phyloP scores from a whole-genome alignment of 2,329 filamentous ascomycete genomes.

The Neospermospora avenae region DNA sequence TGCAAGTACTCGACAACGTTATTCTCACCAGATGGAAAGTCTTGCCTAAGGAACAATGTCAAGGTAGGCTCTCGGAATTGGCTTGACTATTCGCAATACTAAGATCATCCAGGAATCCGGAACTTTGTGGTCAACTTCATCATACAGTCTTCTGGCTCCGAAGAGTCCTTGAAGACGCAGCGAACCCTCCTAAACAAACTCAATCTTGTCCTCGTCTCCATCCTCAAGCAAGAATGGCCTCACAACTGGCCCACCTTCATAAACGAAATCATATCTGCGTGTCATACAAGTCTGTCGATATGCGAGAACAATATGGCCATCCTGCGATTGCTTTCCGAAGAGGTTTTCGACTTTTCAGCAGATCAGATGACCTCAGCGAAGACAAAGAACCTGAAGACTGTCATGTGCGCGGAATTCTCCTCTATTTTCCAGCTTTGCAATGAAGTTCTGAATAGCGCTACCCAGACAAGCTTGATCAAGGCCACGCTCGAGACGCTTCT shows the following conservation, averaged over 20 bases:
- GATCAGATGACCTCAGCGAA: constrained; percentile 99
- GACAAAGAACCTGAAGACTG: constrained; percentile 93
- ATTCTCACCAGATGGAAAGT: constrained; percentile 99
- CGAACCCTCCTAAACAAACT: constrained; percentile 95
- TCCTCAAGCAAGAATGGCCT: constrained; percentile 99
- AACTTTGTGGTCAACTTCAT: constrained; percentile 99
- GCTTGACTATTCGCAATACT: constrained; percentile 12
- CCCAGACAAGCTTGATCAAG: constrained; percentile 84
- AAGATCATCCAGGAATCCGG: constrained; percentile 69
- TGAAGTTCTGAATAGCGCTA: constrained; percentile 87
- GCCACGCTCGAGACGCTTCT: constrained; percentile 95
- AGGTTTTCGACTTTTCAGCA: constrained; percentile 98
- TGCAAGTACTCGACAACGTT: constrained; percentile 96
- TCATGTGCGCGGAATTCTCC: constrained; percentile 98
- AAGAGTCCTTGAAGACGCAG: constrained; percentile 81
- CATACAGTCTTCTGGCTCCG: constrained; percentile 85
- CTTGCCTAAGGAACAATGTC: constrained; percentile 89
- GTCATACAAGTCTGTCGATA: constrained; percentile 90
- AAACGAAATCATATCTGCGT: constrained; percentile 97
- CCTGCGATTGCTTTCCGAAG: constrained; percentile 88
- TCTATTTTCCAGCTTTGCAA: constrained; percentile 97
- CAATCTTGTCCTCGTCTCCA: constrained; percentile 93
- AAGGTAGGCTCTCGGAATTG: constrained; percentile 54
- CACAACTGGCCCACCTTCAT: constrained; percentile 99
- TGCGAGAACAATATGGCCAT: constrained; percentile 99